Conservation (phyloP, 192 early-diverging fungal genomes). For the Coemansia umbellata region DNA sequence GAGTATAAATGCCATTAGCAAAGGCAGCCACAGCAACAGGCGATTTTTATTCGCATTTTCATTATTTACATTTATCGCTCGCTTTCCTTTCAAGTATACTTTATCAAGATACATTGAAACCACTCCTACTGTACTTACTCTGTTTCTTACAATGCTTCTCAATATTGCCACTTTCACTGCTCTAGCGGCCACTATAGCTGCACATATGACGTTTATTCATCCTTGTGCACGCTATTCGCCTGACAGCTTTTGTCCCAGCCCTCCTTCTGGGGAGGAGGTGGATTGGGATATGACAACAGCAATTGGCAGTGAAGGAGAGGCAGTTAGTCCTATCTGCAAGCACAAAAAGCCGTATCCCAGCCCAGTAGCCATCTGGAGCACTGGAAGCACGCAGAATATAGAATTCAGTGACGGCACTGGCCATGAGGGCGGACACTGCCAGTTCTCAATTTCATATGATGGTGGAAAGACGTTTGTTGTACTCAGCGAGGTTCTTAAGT, state of each 20-base stretch:
- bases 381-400: slow-evolving; percentile 44
- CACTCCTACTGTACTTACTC: too few species aligned
- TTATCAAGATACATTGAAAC: too few species aligned
- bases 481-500: slow-evolving; percentile 30
- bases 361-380: slow-evolving; percentile 32
- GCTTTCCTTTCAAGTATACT: too few species aligned
- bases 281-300: slow-evolving; percentile 34
- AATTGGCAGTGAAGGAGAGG: slow-evolving; percentile 21
- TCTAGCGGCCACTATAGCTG: not conserved
- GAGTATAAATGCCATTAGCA: too few species aligned
- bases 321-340: slow-evolving; percentile 39
- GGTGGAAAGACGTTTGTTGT: slow-evolving; percentile 54
- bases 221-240: slow-evolving; percentile 42
- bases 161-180: too few species aligned
- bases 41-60: too few species aligned
- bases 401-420: slow-evolving; percentile 36
- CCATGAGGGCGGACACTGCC: slow-evolving; percentile 58
- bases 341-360: slow-evolving; percentile 24
- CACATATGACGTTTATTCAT: slow-evolving; percentile 31
- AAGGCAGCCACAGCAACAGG: too few species aligned
- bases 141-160: too few species aligned
- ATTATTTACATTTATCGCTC: too few species aligned
- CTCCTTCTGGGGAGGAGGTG: slow-evolving; percentile 25
- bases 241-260: slow-evolving; percentile 21
- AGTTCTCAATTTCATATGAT: slow-evolving; percentile 58